A percentile compares a stretch with the other conserved stretches of the same genome.
Conservation (phyloP, 768 basidiomycete genomes). For the Collybia mongolica region DNA sequence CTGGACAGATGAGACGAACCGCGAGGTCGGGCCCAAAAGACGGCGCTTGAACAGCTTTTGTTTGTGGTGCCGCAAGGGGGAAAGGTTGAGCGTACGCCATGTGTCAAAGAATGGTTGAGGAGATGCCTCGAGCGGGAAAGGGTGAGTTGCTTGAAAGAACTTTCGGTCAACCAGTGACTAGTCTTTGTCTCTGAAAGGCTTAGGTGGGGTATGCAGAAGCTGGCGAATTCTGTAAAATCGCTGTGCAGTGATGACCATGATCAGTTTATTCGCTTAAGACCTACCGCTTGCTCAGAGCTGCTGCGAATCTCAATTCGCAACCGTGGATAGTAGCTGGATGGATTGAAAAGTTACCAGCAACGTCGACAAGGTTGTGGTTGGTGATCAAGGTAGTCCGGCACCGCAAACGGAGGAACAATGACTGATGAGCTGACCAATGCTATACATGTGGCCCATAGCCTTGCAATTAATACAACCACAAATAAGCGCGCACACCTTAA, state of each 20-base stretch:
- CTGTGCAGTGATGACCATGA: constrained; percentile 10
- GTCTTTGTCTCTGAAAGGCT: constrained; percentile 1
- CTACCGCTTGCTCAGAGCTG: constrained; percentile 10
- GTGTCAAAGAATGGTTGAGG: constrained; percentile 20
- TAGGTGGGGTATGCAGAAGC: constrained; percentile 1
- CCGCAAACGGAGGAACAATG: too few species aligned
- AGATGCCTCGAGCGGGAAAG: constrained; percentile 21
- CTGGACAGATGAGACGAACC: constrained; percentile 91
- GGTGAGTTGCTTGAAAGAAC: background rate
- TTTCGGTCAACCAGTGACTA: background rate
- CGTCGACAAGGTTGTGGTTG: too few species aligned
- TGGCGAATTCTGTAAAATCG: constrained; percentile 13
- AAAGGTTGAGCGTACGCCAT: constrained; percentile 82
- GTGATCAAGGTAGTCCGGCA: too few species aligned
- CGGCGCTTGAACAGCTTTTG: constrained; percentile 51
- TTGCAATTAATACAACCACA: too few species aligned
- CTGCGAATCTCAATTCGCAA: too few species aligned
- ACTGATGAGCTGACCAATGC: too few species aligned
- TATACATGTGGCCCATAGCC: too few species aligned
- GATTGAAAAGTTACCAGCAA: too few species aligned
- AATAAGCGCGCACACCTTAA: too few species aligned
- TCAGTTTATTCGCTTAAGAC: constrained; percentile 12
- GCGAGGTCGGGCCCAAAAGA: constrained; percentile 81
- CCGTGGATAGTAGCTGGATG: too few species aligned
- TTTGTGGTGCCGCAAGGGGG: constrained; percentile 64